Percentiles rank a stretch among this genome's conserved stretches.
These are phyloP conservation scores for Botrytis byssoidea DNA, from an alignment of 2,329 filamentous ascomycete genomes.

Conservation along the genomic window DNA sequence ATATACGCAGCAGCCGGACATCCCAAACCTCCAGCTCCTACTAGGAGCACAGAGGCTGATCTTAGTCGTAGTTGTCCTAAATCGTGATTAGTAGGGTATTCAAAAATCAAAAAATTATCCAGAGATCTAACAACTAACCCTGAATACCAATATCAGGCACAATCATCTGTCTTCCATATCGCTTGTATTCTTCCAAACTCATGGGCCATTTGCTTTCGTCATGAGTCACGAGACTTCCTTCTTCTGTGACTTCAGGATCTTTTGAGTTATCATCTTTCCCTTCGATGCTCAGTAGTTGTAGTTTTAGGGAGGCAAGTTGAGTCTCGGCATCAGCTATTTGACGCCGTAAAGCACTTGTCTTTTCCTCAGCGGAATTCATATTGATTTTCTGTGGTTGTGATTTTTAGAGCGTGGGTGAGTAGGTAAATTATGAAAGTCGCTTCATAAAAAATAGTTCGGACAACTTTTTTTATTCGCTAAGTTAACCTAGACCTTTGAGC, in stretches of 20 bases:
- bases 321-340: slow-evolving; percentile 51
- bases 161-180: slow-evolving; percentile 90
- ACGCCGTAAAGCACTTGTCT: slow-evolving; percentile 43
- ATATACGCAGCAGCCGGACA: slow-evolving; percentile 93
- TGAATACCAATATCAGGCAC: slow-evolving; percentile 76
- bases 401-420: neutral
- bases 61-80: slow-evolving; percentile 74
- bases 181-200: slow-evolving; percentile 68
- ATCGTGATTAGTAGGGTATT: neutral
- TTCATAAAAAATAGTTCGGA: slow-evolving; percentile 15
- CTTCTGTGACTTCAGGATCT: neutral
- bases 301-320: slow-evolving; percentile 48
- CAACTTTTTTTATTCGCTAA: slow-evolving; percentile 16
- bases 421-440: neutral
- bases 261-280: neutral
- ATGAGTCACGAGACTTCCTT: slow-evolving; percentile 25
- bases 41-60: slow-evolving; percentile 68
- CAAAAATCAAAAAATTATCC: neutral
- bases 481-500: neutral
- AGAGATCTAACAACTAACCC: slow-evolving; percentile 47
- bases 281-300: slow-evolving; percentile 44
- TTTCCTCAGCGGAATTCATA: slow-evolving; percentile 42
- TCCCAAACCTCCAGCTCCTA: slow-evolving; percentile 86
- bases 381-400: neutral
- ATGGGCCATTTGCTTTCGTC: slow-evolving; percentile 62